These are phyloP conservation scores for Niebla homalea DNA, from an alignment of 495 filamentous ascomycete genomes.

Conservation along the genomic window DNA sequence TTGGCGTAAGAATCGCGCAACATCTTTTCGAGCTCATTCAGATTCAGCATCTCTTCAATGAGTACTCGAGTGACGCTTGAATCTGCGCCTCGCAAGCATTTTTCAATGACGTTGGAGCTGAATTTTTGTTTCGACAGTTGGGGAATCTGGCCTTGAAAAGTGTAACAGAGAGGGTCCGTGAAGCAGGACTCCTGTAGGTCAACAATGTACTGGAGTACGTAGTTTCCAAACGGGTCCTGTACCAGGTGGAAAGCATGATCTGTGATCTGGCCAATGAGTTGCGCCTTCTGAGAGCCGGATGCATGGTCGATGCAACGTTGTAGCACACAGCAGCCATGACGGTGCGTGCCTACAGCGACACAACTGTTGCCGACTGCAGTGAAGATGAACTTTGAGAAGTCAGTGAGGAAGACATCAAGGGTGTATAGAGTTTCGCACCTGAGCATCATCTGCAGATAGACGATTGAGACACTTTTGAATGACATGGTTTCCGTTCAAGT, in stretches of 20 bases:
- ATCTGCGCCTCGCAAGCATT: constrained; percentile 76
- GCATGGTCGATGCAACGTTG: constrained; percentile 98
- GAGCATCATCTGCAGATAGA: constrained; percentile 62
- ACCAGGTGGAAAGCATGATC: constrained; percentile 68
- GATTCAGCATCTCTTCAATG: constrained; percentile 66
- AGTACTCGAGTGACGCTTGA: constrained; percentile 57
- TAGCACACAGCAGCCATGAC: constrained; percentile 94
- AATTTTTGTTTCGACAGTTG: constrained; percentile 92
- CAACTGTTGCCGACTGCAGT: constrained; percentile 78
- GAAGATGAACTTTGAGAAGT: constrained; percentile 61
- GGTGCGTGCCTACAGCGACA: constrained; percentile 86
- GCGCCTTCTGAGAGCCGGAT: constrained; percentile 72
- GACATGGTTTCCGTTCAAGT: constrained; percentile 95
- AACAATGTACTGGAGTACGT: constrained; percentile 96
- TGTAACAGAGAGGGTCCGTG: constrained; percentile 68
- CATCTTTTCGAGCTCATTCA: constrained; percentile 68
- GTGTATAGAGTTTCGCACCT: constrained; percentile 22
- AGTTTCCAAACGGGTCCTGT: constrained; percentile 95
- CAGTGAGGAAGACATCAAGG: neutral
- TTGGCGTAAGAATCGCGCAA: constrained; percentile 88
- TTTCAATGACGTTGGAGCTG: constrained; percentile 97
- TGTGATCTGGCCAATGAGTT: constrained; percentile 76
- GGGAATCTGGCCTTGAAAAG: constrained; percentile 61
- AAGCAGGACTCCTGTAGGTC: constrained; percentile 74
- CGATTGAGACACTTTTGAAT: constrained; percentile 98